Percentiles rank a stretch among this genome's conserved stretches.
Evolutionary conservation across 768 basidiomycete genomes (phyloP).

Genomic region (Calocybe gangraenosa): DNA sequence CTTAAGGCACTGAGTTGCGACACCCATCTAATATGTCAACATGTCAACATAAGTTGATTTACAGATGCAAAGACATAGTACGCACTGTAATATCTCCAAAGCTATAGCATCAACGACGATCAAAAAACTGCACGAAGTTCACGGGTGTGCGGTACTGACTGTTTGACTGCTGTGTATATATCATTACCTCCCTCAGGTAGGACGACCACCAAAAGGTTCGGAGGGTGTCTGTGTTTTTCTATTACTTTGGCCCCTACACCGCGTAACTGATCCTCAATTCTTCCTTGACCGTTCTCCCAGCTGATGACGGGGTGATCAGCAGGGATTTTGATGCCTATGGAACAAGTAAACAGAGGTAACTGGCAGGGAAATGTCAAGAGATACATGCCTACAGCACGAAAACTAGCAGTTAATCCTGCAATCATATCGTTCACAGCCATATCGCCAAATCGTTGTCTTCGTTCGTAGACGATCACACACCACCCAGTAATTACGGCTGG

Average conservation of each 20-base stretch:
- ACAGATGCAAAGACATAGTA: background rate
- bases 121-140: background rate
- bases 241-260: slow-evolving; percentile 44
- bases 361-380: background rate
- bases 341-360: background rate
- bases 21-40: slow-evolving; percentile 45
- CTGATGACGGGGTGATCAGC: slow-evolving; percentile 36
- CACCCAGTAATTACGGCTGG: slow-evolving; percentile 52
- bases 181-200: slow-evolving; percentile 75
- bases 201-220: slow-evolving; percentile 60
- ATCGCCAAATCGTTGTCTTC: slow-evolving; percentile 48
- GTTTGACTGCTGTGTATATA: slow-evolving; percentile 73
- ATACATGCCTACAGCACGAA: slow-evolving; percentile 55
- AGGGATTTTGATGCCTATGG: slow-evolving; percentile 54
- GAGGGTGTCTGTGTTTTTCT: slow-evolving; percentile 35
- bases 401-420: slow-evolving; percentile 42
- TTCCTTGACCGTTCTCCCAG: slow-evolving; percentile 57
- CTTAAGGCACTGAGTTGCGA: slow-evolving; percentile 79
- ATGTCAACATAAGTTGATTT: background rate
- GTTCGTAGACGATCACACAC: slow-evolving; percentile 67
- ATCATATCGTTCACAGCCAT: slow-evolving; percentile 52
- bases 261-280: slow-evolving; percentile 50
- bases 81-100: slow-evolving; percentile 66
- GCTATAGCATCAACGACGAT: slow-evolving; percentile 29
- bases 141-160: slow-evolving; percentile 41